Conservation (phyloP, 345 rosid genomes). For the Populus simonii region DNA sequence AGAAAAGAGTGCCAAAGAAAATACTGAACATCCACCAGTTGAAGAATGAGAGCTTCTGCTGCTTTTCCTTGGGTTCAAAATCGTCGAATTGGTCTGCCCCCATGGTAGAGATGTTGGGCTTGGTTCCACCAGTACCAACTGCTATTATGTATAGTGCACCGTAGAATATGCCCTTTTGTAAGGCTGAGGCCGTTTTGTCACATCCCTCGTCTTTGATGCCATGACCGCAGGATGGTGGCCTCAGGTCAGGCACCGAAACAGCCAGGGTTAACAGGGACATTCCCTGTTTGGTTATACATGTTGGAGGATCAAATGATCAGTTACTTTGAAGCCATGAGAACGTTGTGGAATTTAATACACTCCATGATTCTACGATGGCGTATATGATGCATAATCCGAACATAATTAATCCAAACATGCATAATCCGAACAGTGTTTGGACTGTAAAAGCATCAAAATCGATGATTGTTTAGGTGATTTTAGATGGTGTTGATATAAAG, state of each 20-base stretch:
- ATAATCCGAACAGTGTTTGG: too few relatives aligned
- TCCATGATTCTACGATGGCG: too few relatives aligned
- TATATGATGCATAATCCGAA: too few relatives aligned
- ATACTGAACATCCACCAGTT: constrained; percentile 73
- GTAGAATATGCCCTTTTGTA: constrained; percentile 44
- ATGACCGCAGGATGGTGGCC: constrained; percentile 45
- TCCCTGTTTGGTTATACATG: constrained; percentile 38
- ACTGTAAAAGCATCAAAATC: too few relatives aligned
- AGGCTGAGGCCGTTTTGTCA: constrained; percentile 22
- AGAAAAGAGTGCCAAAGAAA: constrained; percentile 56
- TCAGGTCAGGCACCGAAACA: constrained; percentile 43
- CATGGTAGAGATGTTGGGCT: constrained; percentile 64
- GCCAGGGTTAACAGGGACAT: constrained; percentile 49
- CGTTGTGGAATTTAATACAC: too few relatives aligned
- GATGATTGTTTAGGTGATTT: too few relatives aligned
- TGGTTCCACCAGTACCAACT: constrained; percentile 54
- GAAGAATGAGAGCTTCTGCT: constrained; percentile 60
- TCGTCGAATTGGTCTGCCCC: constrained; percentile 75
- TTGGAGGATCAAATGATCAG: not conserved
- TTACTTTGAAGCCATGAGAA: not conserved
- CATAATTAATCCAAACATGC: too few relatives aligned
- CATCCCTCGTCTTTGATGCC: constrained; percentile 33
- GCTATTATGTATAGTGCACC: constrained; percentile 47
- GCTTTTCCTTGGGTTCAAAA: constrained; percentile 51
- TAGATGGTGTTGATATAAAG: too few relatives aligned